Evolutionary conservation across 2,329 filamentous ascomycete genomes (phyloP), one percentile per base, ranked within the genome.

Genomic region (Fusarium burgessii): DNA sequence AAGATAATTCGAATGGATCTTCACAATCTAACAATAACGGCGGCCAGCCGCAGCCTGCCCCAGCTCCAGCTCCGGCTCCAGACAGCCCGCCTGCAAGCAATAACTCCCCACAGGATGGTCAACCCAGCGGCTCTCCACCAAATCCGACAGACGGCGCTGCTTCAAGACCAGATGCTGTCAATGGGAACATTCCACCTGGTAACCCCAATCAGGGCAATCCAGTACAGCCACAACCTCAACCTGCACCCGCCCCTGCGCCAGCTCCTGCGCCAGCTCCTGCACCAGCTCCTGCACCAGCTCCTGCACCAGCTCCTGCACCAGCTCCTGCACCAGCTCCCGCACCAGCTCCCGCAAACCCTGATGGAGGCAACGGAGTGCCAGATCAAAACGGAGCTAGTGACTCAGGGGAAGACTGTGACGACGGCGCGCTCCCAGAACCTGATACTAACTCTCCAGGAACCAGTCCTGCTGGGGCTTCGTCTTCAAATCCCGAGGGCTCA

Each of bases 391-490:
- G 23, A 11, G 14, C 20, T n/a, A 35, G 33, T 36, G 27, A 9
- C 12, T 17, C 20, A 36, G 59, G 54, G 25, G 66, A 70, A 25
- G 46, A 68, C 29, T 66, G 62, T 7, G 54, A 66, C 10, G 49
- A 66, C 32, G 52, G 23, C 14, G 7, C 36, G 49, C 18, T 42
- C 35, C 20, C 27, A n/a, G 43, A 11, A 12, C 33, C 41, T 27
- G 45, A 56, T 23, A 33, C 57, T 42, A 51, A n/a, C 7, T 23
- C 41, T 41, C 25, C 49, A 33, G 43, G 17, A 27, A 40, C 42
- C 25, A 27, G 40, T 49, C 42, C 43, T 12, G 33, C 42, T 15
- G 38, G 20, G 23, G 27, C 42, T 8, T 36, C 41, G 18, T 20
- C 35, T 13, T 15, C 52, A 51, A 35, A 33, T 38, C 18, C 46